phyloP scores from a whole-genome alignment of 1,139 yeast species.

The Kazachstania sp. region DNA sequence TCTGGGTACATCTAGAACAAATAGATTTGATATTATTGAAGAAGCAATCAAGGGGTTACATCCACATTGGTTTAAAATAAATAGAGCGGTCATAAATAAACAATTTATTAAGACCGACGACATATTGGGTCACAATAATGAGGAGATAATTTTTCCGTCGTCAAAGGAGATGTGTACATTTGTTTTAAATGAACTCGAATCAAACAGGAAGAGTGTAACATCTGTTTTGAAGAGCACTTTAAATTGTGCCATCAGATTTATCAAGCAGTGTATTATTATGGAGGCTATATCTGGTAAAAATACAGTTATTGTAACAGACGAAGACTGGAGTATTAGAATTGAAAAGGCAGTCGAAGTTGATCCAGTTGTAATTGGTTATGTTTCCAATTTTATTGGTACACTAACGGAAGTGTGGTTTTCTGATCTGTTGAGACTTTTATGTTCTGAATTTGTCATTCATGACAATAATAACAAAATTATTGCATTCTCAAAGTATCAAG shows the following conservation, averaged over 20 bases:
- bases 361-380: constrained; percentile 36
- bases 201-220: constrained; percentile 15
- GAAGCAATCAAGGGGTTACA: constrained; percentile 78
- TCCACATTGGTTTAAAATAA: constrained; percentile 49
- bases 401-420: constrained; percentile 15
- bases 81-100: constrained; percentile 36
- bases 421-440: constrained; percentile 26
- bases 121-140: constrained; percentile 34
- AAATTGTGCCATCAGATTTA: constrained; percentile 40
- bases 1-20: constrained; percentile 49
- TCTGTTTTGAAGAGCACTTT: constrained; percentile 33
- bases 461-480: constrained; percentile 10
- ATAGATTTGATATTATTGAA: constrained; percentile 66
- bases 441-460: constrained; percentile 34
- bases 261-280: constrained; percentile 52
- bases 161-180: constrained; percentile 34
- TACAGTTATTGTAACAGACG: constrained; percentile 59
- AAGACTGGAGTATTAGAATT: constrained; percentile 64
- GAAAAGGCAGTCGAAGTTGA: constrained; percentile 69
- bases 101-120: constrained; percentile 38
- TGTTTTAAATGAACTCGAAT: constrained; percentile 29
- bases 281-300: constrained; percentile 44
- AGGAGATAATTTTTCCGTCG: constrained; percentile 38
- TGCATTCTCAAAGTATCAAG: constrained; percentile 14
- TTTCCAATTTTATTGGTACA: background rate